Percentiles rank a stretch among this genome's conserved stretches.
Evolutionary conservation across 352 stramenopile genomes (phyloP).

Genomic region (Phytophthora agathidicida): DNA sequence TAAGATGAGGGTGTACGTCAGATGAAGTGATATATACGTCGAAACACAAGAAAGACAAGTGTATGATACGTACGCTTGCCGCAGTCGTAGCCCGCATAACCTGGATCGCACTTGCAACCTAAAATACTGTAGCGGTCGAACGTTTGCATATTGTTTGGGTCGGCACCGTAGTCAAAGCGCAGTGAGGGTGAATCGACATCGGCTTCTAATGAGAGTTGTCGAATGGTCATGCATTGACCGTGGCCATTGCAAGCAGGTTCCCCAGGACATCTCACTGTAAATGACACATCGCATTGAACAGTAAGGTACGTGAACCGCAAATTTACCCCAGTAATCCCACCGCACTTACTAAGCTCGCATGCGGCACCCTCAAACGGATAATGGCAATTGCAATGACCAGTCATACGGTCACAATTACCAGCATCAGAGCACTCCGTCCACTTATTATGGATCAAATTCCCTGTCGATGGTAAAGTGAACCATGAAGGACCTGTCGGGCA

Average conservation of each 20-base stretch:
- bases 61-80: slow-evolving; percentile 60
- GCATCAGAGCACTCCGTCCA: slow-evolving; percentile 63
- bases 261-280: slow-evolving; percentile 66
- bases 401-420: slow-evolving; percentile 57
- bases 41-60: no score
- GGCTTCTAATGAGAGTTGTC: slow-evolving; percentile 63
- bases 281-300: not conserved
- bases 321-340: not conserved
- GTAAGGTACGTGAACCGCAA: no score
- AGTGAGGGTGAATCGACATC: slow-evolving; percentile 56
- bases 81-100: slow-evolving; percentile 93
- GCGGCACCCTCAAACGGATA: slow-evolving; percentile 61
- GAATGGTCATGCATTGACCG: slow-evolving; percentile 79
- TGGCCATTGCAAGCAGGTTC: slow-evolving; percentile 65
- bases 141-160: slow-evolving; percentile 70
- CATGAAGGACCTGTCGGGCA: slow-evolving; percentile 70
- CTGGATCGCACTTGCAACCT: slow-evolving; percentile 91
- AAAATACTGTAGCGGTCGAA: slow-evolving; percentile 84
- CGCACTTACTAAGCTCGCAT: slow-evolving; percentile 56
- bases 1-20: slow-evolving; percentile 15
- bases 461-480: slow-evolving; percentile 50
- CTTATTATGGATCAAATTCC: slow-evolving; percentile 62
- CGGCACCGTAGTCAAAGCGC: slow-evolving; percentile 68
- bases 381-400: slow-evolving; percentile 67
- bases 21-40: no score